A percentile compares a stretch with the other conserved stretches of the same genome.
These are phyloP conservation scores for Colletotrichum paranaense DNA, from an alignment of 2,329 filamentous ascomycete species.

Conservation along the genomic window DNA sequence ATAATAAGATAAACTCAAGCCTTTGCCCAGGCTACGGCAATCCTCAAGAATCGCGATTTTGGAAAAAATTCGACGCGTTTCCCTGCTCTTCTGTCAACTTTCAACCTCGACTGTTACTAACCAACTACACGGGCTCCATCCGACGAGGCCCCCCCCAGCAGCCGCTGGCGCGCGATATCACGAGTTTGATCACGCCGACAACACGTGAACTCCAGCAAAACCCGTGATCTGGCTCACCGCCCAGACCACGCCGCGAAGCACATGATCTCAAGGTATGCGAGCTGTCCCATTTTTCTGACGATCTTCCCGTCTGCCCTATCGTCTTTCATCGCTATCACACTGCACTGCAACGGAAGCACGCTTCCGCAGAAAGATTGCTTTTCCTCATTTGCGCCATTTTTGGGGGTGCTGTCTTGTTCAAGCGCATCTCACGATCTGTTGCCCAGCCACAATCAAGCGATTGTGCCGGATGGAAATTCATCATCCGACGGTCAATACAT, in stretches of 20 bases:
- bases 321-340: slow-evolving; percentile 5
- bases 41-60: slow-evolving; percentile 23
- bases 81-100: not conserved
- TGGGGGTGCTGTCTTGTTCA: not conserved
- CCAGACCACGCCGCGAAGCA: slow-evolving; percentile 46
- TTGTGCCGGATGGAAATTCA: not conserved
- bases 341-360: slow-evolving; percentile 18
- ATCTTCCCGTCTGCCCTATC: slow-evolving; percentile 23
- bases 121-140: slow-evolving; percentile 32
- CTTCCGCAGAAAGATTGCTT: not conserved
- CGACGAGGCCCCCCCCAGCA: slow-evolving; percentile 27
- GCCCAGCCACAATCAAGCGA: slow-evolving; percentile 25
- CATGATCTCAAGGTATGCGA: slow-evolving; percentile 59
- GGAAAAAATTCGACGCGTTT: slow-evolving; percentile 15
- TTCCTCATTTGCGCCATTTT: slow-evolving; percentile 20
- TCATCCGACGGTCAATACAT: not conserved
- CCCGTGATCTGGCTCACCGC: slow-evolving; percentile 54
- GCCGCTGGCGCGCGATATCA: slow-evolving; percentile 55
- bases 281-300: slow-evolving; percentile 35
- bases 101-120: slow-evolving; percentile 27
- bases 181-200: slow-evolving; percentile 58
- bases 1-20: slow-evolving; percentile 31
- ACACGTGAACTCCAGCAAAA: slow-evolving; percentile 41
- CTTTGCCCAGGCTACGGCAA: slow-evolving; percentile 8
- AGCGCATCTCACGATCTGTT: slow-evolving; percentile 1